Percentiles rank a stretch among this genome's conserved stretches.
These are phyloP conservation scores for Uromyces viciae-fabae DNA, from an alignment of 1,284 basidiomycete genomes.

Conservation along the genomic window DNA sequence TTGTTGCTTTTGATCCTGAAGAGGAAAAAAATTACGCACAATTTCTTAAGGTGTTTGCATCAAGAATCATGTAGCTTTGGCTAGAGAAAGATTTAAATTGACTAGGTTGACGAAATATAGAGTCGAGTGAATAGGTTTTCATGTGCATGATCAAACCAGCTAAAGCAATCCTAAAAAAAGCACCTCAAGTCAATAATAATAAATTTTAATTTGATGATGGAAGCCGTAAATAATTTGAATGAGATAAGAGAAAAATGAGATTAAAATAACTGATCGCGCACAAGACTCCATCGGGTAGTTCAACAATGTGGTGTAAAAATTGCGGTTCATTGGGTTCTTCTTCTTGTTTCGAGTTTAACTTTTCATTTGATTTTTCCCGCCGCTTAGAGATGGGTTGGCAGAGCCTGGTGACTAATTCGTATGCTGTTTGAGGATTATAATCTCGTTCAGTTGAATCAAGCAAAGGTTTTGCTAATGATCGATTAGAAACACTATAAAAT, in stretches of 20 bases:
- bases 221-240: background rate
- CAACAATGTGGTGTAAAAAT: conserved; percentile 30
- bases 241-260: background rate
- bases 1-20: too few relatives aligned
- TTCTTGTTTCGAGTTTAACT: background rate
- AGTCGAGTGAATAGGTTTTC: conserved; percentile 28
- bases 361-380: background rate
- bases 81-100: conserved; percentile 24
- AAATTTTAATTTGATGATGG: too few relatives aligned
- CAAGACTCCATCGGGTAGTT: conserved; percentile 30
- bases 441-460: conserved; percentile 21
- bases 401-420: conserved; percentile 16
- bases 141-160: conserved; percentile 33
- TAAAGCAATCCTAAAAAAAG: conserved; percentile 3
- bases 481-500: background rate
- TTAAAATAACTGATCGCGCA: background rate
- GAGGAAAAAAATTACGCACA: background rate
- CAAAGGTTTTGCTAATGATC: conserved; percentile 3
- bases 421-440: conserved; percentile 12
- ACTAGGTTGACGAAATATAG: conserved; percentile 25
- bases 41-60: conserved; percentile 24
- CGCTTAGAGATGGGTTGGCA: background rate
- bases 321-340: background rate
- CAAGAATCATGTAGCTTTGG: conserved; percentile 29
- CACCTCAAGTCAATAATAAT: background rate